Base-by-base conservation (phyloP, 2,329 filamentous ascomycete species). In the Juglanconis oblonga region DNA sequence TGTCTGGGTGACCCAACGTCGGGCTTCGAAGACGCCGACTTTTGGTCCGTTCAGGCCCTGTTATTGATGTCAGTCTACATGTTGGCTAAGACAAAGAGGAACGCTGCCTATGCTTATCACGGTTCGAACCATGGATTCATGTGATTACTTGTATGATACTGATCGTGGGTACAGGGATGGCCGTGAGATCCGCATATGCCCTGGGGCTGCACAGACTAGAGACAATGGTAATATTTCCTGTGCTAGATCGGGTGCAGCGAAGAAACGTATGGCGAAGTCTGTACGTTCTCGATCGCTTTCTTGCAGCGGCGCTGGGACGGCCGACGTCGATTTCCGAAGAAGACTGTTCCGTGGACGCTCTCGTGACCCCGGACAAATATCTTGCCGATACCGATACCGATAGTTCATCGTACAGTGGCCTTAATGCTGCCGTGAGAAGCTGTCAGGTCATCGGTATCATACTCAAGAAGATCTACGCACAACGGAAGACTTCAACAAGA, bases 21-120 rank as follows among this genome's bases (percentile, higher is more conserved):
- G 3, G 77, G 83, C 0, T 81, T 87, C 52, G 85, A 88, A 66
- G 82, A 87, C 66, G 82, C 81, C 29, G 82, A 87, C 58, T 82
- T 89, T 60, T 87, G 85, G 82, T 84, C 84, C 11, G 79, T 89
- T 51, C 86, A 89, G 67, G 84, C 85, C 2, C 73, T 88, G 48
- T 72, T 84, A 0, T 72, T 90, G 40, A 88, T 89, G 81, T 79
- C 86, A 0, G 71, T 88, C 2, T 90, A 88, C 66, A 85, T 83
- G 80, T 72, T 89, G 14, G 77, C 81, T 2, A 78, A 85, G 13
- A 85, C 85, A 1, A 86, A 83, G 69, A 77, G 84, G 14, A 88
- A 88, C 64, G 81, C 83, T 5, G 84, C 87, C 0, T 87, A 86
- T 71, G 78, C 80, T 14, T 85, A 87, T 61, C 78, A 84, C 52